These are phyloP conservation scores for Penicillium capsulatum DNA, from an alignment of 2,329 filamentous ascomycete genomes.

Conservation along the genomic window DNA sequence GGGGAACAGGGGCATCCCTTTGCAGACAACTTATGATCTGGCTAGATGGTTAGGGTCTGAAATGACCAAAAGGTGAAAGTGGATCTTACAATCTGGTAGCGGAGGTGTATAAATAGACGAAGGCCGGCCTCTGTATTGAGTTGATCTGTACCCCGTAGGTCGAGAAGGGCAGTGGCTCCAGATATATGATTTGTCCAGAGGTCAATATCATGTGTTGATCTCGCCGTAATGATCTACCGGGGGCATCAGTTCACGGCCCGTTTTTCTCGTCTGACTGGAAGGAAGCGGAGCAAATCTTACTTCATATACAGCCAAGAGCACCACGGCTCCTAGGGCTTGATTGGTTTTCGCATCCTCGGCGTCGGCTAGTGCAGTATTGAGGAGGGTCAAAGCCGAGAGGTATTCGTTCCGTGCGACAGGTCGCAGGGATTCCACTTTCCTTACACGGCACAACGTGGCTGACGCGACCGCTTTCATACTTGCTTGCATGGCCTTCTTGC, in stretches of 20 bases:
- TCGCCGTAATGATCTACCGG: constrained; percentile 35
- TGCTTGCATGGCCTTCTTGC: constrained; percentile 37
- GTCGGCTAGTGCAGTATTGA: constrained; percentile 33
- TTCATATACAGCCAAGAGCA: constrained; percentile 60
- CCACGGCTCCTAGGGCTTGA: constrained; percentile 50
- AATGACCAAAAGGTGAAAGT: neutral
- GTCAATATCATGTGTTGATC: constrained; percentile 46
- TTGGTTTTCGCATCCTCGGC: constrained; percentile 35
- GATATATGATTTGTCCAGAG: constrained; percentile 57
- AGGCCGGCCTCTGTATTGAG: constrained; percentile 45
- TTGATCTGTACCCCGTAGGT: constrained; percentile 39
- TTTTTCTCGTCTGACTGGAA: neutral
- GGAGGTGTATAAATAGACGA: constrained; percentile 53
- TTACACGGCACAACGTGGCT: constrained; percentile 55
- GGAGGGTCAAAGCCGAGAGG: constrained; percentile 49
- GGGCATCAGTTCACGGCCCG: neutral
- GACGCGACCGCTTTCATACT: constrained; percentile 57
- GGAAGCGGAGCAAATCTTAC: constrained; percentile 35
- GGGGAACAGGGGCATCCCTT: constrained; percentile 28
- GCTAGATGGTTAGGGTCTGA: constrained; percentile 6
- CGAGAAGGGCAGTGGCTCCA: constrained; percentile 57
- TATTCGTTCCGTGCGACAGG: constrained; percentile 52
- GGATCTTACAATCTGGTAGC: constrained; percentile 53
- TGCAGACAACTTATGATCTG: constrained; percentile 39
- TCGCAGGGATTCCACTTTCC: constrained; percentile 46